Base-by-base conservation (phyloP, 495 filamentous ascomycete genomes). In the Parachaetomium inaequale region DNA sequence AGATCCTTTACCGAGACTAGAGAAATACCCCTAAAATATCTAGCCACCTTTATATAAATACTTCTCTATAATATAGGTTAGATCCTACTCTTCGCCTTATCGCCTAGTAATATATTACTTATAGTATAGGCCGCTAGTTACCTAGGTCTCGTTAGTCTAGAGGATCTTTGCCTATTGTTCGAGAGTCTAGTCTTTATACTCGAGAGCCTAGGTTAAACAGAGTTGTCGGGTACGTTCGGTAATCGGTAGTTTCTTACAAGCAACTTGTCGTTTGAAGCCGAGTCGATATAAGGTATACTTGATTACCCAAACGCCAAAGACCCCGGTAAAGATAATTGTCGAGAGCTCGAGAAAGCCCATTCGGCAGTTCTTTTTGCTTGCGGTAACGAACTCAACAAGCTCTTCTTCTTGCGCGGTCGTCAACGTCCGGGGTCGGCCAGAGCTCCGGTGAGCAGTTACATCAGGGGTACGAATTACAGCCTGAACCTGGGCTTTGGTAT, bases 131-230 rank as follows among this genome's bases (percentile, higher is more conserved):
- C 67, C 63, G 7, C 51, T 55, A 4, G 29, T 62, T 46, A 70
- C 59, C 72, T 63, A 76, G 8, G 67, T 75, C 47, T 76, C 65
- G 59, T 76, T 60, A 28, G 59, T 69, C 71, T 58, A 75, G 23
- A 75, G 55, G 23, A 73, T 65, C n/a, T 52, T 54, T 45, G 51
- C 54, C 70, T 58, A 76, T 63, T 71, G 38, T 34, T 70, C 51
- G 21, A 58, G 31, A 12, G 66, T 68, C 68, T 36, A 75, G 45
- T 64, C 11, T 4, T 58, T 8, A 42, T 70, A 32, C 8, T 66
- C 66, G 21, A 45, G 4, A 23, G 63, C 71, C 62, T 47, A 75
- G 11, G 23, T 29, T 51, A 68, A 53, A 38, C 67, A 54, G 2
- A 26, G 0, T 7, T 12, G 0, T 17, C 62, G 58, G 19, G 25